Percentiles rank a stretch among this genome's conserved stretches.
Evolutionary conservation across 352 stramenopile species (phyloP).

Genomic region (Phytophthora lateralis): DNA sequence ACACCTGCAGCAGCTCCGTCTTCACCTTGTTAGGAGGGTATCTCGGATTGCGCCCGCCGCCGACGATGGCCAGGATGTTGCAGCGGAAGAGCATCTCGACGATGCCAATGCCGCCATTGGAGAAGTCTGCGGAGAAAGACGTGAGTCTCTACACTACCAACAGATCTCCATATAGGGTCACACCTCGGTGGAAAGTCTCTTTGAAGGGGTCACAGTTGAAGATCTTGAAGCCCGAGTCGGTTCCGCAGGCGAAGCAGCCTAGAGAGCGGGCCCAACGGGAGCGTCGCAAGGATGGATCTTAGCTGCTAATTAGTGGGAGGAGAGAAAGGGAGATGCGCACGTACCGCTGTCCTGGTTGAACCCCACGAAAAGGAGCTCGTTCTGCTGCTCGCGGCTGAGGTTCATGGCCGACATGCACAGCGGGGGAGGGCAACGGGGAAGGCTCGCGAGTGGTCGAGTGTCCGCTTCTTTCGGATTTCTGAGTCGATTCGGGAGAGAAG

Average conservation of each 20-base stretch:
- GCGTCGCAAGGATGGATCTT: not conserved
- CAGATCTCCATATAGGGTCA: not conserved
- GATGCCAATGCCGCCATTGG: conserved; percentile 95
- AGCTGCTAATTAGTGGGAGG: not conserved
- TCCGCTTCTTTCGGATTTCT: conserved; percentile 28
- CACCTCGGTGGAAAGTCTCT: conserved; percentile 95
- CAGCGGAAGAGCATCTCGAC: conserved; percentile 99
- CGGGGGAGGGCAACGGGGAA: conserved; percentile 1
- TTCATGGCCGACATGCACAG: conserved; percentile 78
- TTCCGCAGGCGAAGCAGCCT: conserved; percentile 96
- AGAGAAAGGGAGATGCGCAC: not conserved
- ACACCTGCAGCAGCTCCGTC: not conserved
- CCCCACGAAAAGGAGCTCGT: conserved; percentile 94
- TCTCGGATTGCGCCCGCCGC: conserved; percentile 89
- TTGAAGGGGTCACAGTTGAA: conserved; percentile 98
- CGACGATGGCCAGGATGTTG: conserved; percentile 97
- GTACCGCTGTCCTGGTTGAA: conserved; percentile 95
- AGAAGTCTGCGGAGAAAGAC: conserved; percentile 71
- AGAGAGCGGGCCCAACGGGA: not conserved
- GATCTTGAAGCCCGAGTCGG: conserved; percentile 97
- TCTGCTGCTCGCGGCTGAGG: conserved; percentile 88
- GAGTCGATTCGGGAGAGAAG: conserved; percentile 26
- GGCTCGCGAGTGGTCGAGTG: conserved; percentile 14
- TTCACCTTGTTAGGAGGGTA: conserved; percentile 96
- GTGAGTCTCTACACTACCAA: not conserved